Base-by-base conservation (phyloP, 352 stramenopile species). In the Phytophthora hibernalis region DNA sequence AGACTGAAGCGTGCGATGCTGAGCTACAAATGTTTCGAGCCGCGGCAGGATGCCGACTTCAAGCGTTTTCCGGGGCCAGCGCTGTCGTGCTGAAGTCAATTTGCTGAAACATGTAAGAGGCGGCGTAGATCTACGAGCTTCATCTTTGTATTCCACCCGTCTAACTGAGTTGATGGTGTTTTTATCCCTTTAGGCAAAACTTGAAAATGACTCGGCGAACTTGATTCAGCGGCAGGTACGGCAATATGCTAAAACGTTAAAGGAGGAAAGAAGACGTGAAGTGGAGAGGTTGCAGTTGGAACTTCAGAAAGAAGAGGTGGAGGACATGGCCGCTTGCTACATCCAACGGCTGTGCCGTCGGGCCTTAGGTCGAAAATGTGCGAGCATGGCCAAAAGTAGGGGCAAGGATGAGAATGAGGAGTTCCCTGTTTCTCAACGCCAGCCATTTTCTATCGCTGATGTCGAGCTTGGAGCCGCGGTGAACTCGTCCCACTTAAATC, bases 341-440 rank as follows among this genome's bases (percentile, higher is more conserved):
- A 82, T 85, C 28, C 79, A 87, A 49, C 60, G 70, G 48, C 33
- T 73, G 12, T 87, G 74, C 45, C 61, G 71, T 31, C 61, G 59
- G 51, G 57, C 15, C 15, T 40, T 65, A 6, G 35, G 51, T 33
- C 53, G 31, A 35, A 55, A 28, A 26, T n/a, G 0, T 28, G 24
- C 21, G 10, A 37, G 11, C 21, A 8, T 16, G 22, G 30, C 11
- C 10, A 35, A 49, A 40, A 20, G 6, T 21, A 7, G 35, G 4
- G 37, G 57, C 13, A 44, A 59, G 18, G 26, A 52, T 13, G 44
- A 44, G 30, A 30, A 18, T 2, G 28, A 53, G 13, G 48, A 47
- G 3, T 49, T 35, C 22, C 53, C 38, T 37, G 26, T 26, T 35
- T 24, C 48, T 28, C 42, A 38, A 45, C 42, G 33, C 18, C 42